A percentile compares a stretch with the other conserved stretches of the same genome.
These are phyloP conservation scores for Diophrys sp. DNA, from an alignment of 73 alveolate genomes.

Conservation along the genomic window DNA sequence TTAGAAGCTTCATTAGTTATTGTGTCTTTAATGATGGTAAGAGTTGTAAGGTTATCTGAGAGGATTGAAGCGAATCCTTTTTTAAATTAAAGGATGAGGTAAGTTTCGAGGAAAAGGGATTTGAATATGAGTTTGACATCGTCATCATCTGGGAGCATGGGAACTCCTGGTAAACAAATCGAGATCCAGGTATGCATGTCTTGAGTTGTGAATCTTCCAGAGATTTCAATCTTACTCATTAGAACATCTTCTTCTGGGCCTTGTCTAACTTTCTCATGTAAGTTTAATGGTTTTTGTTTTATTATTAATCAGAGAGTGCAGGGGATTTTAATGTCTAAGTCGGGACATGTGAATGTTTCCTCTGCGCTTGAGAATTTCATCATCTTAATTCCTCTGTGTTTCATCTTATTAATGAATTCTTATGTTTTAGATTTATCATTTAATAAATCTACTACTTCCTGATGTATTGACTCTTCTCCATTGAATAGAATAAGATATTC, in stretches of 20 bases:
- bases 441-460: too few relatives aligned
- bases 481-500: too few relatives aligned
- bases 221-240: slow-evolving; percentile 1
- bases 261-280: slow-evolving; percentile 30
- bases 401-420: too few relatives aligned
- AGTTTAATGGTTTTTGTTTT: background rate
- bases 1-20: slow-evolving; percentile 32
- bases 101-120: slow-evolving; percentile 36
- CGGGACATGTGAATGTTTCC: too few relatives aligned
- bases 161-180: slow-evolving; percentile 42
- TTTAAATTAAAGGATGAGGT: slow-evolving; percentile 4
- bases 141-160: slow-evolving; percentile 25
- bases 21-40: slow-evolving; percentile 47
- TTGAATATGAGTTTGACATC: slow-evolving; percentile 23
- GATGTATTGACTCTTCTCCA: too few relatives aligned
- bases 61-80: background rate
- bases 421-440: too few relatives aligned
- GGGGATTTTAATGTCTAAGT: too few relatives aligned
- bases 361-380: too few relatives aligned
- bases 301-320: too few relatives aligned
- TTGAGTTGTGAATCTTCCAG: slow-evolving; percentile 20
- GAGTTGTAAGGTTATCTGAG: slow-evolving; percentile 33
- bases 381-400: too few relatives aligned
- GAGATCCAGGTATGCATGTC: slow-evolving; percentile 52
- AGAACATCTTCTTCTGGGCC: slow-evolving; percentile 5